These are phyloP conservation scores for Hericium coralloides DNA, from an alignment of 768 basidiomycete genomes.

Conservation along the genomic window DNA sequence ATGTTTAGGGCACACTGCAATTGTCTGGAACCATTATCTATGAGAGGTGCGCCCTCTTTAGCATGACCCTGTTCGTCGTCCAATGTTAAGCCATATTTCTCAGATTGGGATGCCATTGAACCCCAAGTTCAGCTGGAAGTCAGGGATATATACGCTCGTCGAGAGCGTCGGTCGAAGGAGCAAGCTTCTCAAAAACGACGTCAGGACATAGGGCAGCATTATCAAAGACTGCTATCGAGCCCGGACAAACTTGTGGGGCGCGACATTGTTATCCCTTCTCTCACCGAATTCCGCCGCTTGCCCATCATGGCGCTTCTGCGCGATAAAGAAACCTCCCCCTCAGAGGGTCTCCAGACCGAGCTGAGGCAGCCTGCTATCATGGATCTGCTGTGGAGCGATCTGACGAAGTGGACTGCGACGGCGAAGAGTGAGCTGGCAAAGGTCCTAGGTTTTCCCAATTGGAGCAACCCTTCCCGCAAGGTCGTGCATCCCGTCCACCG, in stretches of 20 bases:
- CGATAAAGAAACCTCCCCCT: conserved; percentile 13
- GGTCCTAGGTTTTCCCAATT: conserved; percentile 41
- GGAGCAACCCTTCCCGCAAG: conserved; percentile 39
- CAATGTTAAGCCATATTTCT: too few relatives aligned
- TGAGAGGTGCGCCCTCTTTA: conserved; percentile 15
- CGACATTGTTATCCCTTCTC: conserved; percentile 31
- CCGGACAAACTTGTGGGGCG: conserved; percentile 6
- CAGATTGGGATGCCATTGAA: too few relatives aligned
- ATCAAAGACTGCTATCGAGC: conserved; percentile 34
- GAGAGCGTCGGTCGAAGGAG: conserved; percentile 21
- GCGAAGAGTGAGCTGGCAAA: conserved; percentile 36
- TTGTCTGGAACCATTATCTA: conserved; percentile 18
- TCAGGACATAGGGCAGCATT: conserved; percentile 31
- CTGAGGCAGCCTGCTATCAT: conserved; percentile 21
- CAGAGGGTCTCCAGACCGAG: conserved; percentile 2
- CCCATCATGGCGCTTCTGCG: conserved; percentile 34
- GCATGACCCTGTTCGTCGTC: too few relatives aligned
- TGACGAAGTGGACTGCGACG: conserved; percentile 38
- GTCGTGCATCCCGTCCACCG: conserved; percentile 48
- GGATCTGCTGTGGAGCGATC: conserved; percentile 32
- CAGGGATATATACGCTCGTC: conserved; percentile 16
- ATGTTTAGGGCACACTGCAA: background rate
- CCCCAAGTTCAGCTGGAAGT: conserved; percentile 16
- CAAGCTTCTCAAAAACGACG: conserved; percentile 19
- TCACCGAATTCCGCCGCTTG: conserved; percentile 39